phyloP scores from a whole-genome alignment of 371 early-diverging fungal genomes.

The Circinella minor region DNA sequence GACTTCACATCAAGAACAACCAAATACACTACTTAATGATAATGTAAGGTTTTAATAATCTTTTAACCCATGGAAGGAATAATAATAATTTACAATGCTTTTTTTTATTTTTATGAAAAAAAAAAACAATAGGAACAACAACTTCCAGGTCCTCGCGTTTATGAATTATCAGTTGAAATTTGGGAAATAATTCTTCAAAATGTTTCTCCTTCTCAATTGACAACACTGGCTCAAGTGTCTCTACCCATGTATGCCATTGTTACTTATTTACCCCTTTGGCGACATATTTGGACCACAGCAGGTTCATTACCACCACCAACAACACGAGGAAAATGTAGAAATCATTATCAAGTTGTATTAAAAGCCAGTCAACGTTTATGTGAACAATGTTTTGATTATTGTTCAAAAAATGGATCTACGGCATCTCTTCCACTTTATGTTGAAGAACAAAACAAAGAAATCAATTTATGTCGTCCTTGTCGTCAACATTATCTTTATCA shows the following conservation, averaged over 20 bases:
- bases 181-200: slow-evolving; percentile 7
- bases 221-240: neutral
- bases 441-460: neutral
- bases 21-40: too few species aligned
- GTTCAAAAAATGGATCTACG: neutral
- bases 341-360: neutral
- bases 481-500: neutral
- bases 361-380: neutral
- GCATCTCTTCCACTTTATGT: slow-evolving; percentile 2
- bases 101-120: too few species aligned
- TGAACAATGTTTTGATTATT: neutral
- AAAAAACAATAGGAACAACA: neutral
- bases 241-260: neutral
- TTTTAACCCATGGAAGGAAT: too few species aligned
- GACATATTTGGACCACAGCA: neutral
- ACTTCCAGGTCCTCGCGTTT: neutral
- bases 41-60: too few species aligned
- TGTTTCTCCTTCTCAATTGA: neutral
- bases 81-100: too few species aligned
- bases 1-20: too few species aligned
- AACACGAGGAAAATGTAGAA: neutral
- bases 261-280: slow-evolving; percentile 6
- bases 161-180: slow-evolving; percentile 8
- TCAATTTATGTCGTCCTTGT: slow-evolving; percentile 2
- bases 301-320: neutral